Percentiles rank a stretch among this genome's conserved stretches.
Conservation (phyloP, 441 rosid species). For the Capsella rubella region DNA sequence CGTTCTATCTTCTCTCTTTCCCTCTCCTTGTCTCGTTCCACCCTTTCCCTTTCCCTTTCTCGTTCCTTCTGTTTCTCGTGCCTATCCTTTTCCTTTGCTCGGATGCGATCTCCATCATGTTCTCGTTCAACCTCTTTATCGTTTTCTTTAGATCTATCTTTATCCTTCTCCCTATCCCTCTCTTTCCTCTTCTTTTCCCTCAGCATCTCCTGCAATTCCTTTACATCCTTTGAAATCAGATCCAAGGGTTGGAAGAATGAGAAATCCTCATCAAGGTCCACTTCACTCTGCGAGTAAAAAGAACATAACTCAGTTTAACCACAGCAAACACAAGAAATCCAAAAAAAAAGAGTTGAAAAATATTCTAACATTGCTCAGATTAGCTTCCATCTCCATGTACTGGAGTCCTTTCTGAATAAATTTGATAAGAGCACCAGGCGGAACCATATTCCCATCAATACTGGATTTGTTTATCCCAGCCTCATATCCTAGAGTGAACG, state of each 20-base stretch:
- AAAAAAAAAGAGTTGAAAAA: slow-evolving; percentile 6
- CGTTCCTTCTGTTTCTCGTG: slow-evolving; percentile 60
- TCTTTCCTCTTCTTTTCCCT: slow-evolving; percentile 83
- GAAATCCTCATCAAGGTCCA: slow-evolving; percentile 93
- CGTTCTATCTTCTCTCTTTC: slow-evolving; percentile 51
- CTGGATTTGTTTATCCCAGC: slow-evolving; percentile 89
- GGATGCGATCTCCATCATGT: slow-evolving; percentile 53
- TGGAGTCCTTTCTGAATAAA: slow-evolving; percentile 95
- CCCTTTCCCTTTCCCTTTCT: slow-evolving; percentile 69
- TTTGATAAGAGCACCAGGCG: slow-evolving; percentile 92
- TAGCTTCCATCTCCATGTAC: slow-evolving; percentile 99
- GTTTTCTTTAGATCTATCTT: slow-evolving; percentile 42
- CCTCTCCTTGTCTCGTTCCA: slow-evolving; percentile 47
- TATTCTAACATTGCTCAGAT: slow-evolving; percentile 78
- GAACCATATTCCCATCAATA: slow-evolving; percentile 95
- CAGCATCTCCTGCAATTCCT: slow-evolving; percentile 76
- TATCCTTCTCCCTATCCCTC: slow-evolving; percentile 63
- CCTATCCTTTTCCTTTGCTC: slow-evolving; percentile 58
- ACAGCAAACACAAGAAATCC: slow-evolving; percentile 13
- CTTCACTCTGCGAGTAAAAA: slow-evolving; percentile 70
- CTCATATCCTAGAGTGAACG: slow-evolving; percentile 95
- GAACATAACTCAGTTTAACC: slow-evolving; percentile 45
- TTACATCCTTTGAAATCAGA: slow-evolving; percentile 88
- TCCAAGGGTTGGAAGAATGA: slow-evolving; percentile 97
- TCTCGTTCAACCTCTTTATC: slow-evolving; percentile 54